These are phyloP conservation scores for Globisporangium paroecandrum DNA, from an alignment of 352 stramenopile species.

Conservation along the genomic window DNA sequence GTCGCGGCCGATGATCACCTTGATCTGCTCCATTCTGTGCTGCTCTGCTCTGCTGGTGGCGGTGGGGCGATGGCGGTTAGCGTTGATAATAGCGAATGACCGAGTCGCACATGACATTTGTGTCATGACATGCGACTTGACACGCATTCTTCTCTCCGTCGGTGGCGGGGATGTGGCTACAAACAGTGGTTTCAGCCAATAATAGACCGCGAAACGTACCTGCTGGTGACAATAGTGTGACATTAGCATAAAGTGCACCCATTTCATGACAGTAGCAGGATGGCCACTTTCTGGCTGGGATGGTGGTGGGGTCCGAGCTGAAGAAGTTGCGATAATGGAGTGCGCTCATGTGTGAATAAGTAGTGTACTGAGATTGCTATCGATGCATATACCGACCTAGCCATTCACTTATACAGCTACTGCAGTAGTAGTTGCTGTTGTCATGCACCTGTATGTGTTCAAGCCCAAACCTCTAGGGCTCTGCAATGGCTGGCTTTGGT, in stretches of 20 bases:
- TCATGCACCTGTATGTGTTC: background rate
- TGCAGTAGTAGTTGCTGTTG: background rate
- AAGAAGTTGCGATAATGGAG: background rate
- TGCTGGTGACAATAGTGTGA: slow-evolving; percentile 12
- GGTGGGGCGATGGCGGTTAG: background rate
- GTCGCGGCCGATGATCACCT: slow-evolving; percentile 63
- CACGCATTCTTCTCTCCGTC: background rate
- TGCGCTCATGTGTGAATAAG: background rate
- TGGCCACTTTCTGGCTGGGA: background rate
- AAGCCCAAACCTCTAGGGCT: background rate
- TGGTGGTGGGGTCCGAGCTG: background rate
- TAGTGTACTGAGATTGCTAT: background rate
- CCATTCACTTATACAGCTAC: background rate
- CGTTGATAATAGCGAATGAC: background rate
- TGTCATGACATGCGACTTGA: background rate
- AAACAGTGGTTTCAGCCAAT: slow-evolving; percentile 5
- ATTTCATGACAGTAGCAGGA: background rate
- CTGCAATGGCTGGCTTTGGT: background rate
- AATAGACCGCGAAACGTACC: slow-evolving; percentile 16
- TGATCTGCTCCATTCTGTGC: slow-evolving; percentile 66
- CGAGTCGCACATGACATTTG: background rate
- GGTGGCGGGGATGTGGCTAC: background rate
- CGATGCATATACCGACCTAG: background rate
- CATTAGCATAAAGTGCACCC: slow-evolving; percentile 9
- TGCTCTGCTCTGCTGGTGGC: background rate